Percentiles rank a stretch among this genome's conserved stretches.
phyloP scores from a whole-genome alignment of 768 basidiomycete genomes.

The Mycena kentingensis region DNA sequence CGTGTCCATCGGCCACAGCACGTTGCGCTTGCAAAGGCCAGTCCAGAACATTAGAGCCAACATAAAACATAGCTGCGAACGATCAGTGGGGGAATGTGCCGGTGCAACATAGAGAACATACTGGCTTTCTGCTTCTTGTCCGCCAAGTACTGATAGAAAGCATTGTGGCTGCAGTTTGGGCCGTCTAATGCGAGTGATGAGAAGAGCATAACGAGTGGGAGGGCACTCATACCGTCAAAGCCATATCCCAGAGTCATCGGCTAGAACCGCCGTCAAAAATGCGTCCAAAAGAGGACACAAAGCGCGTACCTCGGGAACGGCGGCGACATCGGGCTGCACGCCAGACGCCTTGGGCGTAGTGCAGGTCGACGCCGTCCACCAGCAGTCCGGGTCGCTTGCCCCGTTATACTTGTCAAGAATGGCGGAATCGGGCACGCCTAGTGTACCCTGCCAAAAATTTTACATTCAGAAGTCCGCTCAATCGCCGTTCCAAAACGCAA shows the following conservation, averaged over 20 bases:
- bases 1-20: slow-evolving; percentile 54
- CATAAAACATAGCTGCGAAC: slow-evolving; percentile 58
- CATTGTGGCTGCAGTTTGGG: slow-evolving; percentile 66
- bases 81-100: neutral
- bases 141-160: slow-evolving; percentile 57
- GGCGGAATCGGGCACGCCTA: slow-evolving; percentile 31
- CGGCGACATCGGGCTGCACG: slow-evolving; percentile 45
- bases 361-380: slow-evolving; percentile 52
- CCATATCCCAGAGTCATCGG: slow-evolving; percentile 59
- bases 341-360: slow-evolving; percentile 48
- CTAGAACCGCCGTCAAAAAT: slow-evolving; percentile 25
- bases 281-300: neutral
- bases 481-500: slow-evolving; percentile 21
- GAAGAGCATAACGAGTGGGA: too few relatives aligned
- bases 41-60: slow-evolving; percentile 59
- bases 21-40: slow-evolving; percentile 61
- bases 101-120: slow-evolving; percentile 31
- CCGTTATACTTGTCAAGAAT: slow-evolving; percentile 36
- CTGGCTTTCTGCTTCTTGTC: slow-evolving; percentile 62
- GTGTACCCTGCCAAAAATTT: slow-evolving; percentile 12
- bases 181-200: too few relatives aligned
- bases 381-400: slow-evolving; percentile 54
- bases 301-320: slow-evolving; percentile 48
- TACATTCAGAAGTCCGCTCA: slow-evolving; percentile 24
- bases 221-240: too few relatives aligned